Conservation (phyloP, 2,329 filamentous ascomycete genomes). For the Apiospora hydei region DNA sequence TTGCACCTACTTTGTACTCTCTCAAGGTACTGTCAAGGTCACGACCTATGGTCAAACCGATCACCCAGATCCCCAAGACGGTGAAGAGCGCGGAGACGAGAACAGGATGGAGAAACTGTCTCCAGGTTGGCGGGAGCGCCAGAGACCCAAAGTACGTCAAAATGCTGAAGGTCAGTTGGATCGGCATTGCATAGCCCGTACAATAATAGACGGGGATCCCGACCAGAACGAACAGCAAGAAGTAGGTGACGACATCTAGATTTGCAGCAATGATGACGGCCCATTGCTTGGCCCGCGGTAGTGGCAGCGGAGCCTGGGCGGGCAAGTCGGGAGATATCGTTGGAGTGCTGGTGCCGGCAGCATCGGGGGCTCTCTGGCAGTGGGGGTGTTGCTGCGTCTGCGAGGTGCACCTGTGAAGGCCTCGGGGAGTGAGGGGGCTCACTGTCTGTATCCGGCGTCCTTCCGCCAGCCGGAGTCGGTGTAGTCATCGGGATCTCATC, state of each 20-base stretch:
- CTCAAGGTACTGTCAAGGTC: conserved; percentile 50
- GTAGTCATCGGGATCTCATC: conserved; percentile 57
- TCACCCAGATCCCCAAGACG: conserved; percentile 59
- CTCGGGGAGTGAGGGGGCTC: conserved; percentile 21
- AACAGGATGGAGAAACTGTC: conserved; percentile 64
- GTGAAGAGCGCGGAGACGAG: conserved; percentile 62
- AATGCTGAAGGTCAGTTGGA: conserved; percentile 55
- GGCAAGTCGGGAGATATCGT: conserved; percentile 35
- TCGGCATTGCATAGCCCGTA: conserved; percentile 58
- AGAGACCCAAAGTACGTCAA: conserved; percentile 60
- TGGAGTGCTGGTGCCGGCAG: conserved; percentile 21
- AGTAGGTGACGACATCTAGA: conserved; percentile 55
- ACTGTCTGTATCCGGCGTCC: conserved; percentile 31
- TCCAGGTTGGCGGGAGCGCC: conserved; percentile 55
- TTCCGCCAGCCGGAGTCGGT: conserved; percentile 24
- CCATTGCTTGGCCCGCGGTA: conserved; percentile 58
- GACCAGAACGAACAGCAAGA: conserved; percentile 53
- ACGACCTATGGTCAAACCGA: conserved; percentile 54
- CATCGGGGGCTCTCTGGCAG: conserved; percentile 20
- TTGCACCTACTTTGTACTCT: conserved; percentile 59
- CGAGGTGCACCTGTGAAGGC: conserved; percentile 24
- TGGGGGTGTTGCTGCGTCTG: conserved; percentile 24
- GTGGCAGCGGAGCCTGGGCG: conserved; percentile 50
- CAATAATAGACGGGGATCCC: conserved; percentile 64
- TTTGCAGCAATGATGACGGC: conserved; percentile 53